A percentile compares a stretch with the other conserved stretches of the same genome.
These are phyloP conservation scores for Fusarium phyllophilum DNA, from an alignment of 2,329 filamentous ascomycete genomes.

Conservation along the genomic window DNA sequence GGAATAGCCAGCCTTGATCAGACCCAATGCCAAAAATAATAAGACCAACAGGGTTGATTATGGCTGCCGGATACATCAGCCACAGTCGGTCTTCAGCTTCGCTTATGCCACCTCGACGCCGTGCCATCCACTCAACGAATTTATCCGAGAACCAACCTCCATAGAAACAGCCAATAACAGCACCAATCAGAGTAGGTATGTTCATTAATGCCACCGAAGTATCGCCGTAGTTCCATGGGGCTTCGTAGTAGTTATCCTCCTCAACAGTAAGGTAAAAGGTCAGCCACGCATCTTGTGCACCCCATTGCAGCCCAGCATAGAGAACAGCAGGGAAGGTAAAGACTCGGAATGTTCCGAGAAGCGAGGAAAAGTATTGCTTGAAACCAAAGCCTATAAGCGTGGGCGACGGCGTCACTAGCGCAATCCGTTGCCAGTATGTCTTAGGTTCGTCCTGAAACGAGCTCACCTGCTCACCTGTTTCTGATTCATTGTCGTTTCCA, in stretches of 20 bases:
- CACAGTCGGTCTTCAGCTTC: not conserved
- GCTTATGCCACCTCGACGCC: not conserved
- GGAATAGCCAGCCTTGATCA: not conserved
- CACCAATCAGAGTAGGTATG: not conserved
- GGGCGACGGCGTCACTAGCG: not conserved
- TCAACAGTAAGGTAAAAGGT: not conserved
- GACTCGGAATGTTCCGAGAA: not conserved
- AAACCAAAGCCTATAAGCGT: not conserved
- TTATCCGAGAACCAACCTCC: not conserved
- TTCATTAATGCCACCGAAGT: not conserved
- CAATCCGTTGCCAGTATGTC: not conserved
- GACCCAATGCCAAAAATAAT: not conserved
- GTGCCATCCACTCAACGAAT: not conserved
- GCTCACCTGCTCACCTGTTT: not conserved
- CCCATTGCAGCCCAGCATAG: not conserved
- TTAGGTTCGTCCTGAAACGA: not conserved
- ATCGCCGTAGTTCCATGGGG: not conserved
- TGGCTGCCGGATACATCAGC: not conserved
- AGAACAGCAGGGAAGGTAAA: not conserved
- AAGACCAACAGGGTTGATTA: not conserved
- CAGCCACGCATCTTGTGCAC: not conserved
- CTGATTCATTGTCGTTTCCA: not conserved
- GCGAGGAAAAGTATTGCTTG: not conserved
- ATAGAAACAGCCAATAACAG: not conserved
- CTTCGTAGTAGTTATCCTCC: not conserved